Evolutionary conservation across 129 eudicot genomes (phyloP).

Genomic region (Arctium lappa): DNA sequence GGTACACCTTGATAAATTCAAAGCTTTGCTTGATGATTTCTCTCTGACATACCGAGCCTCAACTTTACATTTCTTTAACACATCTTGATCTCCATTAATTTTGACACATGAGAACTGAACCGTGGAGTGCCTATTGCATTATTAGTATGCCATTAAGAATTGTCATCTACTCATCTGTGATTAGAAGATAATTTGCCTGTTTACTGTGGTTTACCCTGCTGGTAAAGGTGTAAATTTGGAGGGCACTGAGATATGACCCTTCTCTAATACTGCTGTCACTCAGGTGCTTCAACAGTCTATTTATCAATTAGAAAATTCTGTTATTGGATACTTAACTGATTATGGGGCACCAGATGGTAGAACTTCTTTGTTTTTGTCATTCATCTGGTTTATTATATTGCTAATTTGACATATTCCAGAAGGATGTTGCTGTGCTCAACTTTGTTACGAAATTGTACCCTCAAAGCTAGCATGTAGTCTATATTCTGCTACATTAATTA

Average conservation of each 20-base stretch:
- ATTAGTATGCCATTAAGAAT: neutral
- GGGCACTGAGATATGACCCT: neutral
- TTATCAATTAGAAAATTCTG: neutral
- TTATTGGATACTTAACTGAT: neutral
- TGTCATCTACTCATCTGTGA: neutral
- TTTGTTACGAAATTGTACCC: neutral
- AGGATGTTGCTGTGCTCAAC: neutral
- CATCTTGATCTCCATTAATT: neutral
- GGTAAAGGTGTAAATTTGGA: neutral
- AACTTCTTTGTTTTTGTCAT: neutral
- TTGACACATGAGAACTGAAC: constrained; percentile 4
- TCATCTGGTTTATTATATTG: neutral
- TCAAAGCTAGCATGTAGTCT: neutral
- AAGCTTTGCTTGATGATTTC: neutral
- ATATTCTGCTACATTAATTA: neutral
- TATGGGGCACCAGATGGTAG: neutral
- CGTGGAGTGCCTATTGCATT: neutral
- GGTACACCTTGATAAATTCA: constrained; percentile 16
- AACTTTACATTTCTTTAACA: neutral
- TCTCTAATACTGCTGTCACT: neutral
- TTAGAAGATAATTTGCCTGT: neutral
- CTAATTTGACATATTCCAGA: neutral
- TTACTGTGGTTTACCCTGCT: neutral
- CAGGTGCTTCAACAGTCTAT: constrained; percentile 2
- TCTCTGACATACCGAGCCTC: neutral